A percentile compares a stretch with the other conserved stretches of the same genome.
These are phyloP conservation scores for Handroanthus guayacan DNA, from an alignment of 257 asterid species.

Conservation along the genomic window DNA sequence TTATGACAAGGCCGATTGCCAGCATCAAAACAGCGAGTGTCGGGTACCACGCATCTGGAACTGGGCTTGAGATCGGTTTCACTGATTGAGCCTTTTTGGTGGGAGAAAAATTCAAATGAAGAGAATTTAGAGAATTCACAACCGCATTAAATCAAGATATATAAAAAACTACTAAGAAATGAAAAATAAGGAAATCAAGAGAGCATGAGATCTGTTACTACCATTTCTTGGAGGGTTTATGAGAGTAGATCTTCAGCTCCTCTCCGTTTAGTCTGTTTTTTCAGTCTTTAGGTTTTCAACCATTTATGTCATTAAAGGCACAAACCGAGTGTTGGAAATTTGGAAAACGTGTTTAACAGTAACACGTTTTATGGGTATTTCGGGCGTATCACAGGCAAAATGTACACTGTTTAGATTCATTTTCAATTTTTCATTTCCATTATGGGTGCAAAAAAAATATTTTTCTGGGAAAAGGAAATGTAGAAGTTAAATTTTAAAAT, in stretches of 20 bases:
- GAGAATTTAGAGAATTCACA: slow-evolving; percentile 16
- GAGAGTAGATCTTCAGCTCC: slow-evolving; percentile 43
- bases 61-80: slow-evolving; percentile 95
- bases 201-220: neutral
- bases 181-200: neutral
- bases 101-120: slow-evolving; percentile 2
- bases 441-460: too few relatives aligned
- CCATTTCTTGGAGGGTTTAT: slow-evolving; percentile 42
- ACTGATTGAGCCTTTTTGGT: slow-evolving; percentile 58
- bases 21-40: slow-evolving; percentile 79
- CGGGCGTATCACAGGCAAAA: too few relatives aligned
- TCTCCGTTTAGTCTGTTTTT: neutral
- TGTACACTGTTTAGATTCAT: too few relatives aligned
- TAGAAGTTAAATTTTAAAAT: too few relatives aligned
- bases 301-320: neutral
- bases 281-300: slow-evolving; percentile 32
- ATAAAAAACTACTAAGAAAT: neutral
- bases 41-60: slow-evolving; percentile 90
- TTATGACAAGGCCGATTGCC: slow-evolving; percentile 76
- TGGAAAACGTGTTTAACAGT: neutral
- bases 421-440: neutral
- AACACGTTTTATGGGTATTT: slow-evolving; percentile 15
- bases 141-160: neutral
- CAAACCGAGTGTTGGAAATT: neutral
- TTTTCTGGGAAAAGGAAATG: too few relatives aligned